Evolutionary conservation across 805 yeast species (phyloP).

Genomic region (Saccharomycopsis selenospora): DNA sequence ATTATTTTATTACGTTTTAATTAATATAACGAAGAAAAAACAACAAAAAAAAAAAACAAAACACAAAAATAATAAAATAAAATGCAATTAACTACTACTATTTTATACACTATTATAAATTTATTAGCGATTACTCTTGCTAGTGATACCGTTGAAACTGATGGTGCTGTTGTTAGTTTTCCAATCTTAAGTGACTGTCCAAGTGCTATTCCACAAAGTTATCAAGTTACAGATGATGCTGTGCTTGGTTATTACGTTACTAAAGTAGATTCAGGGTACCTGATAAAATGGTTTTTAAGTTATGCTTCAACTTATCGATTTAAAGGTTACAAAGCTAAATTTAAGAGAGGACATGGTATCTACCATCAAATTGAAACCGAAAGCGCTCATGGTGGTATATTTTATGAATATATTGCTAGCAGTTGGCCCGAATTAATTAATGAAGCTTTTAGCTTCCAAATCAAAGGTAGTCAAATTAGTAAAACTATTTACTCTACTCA

Average conservation of each 20-base stretch:
- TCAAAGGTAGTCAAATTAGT: background rate
- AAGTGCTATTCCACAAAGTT: slow-evolving; percentile 7
- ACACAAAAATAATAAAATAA: background rate
- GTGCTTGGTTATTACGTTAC: slow-evolving; percentile 15
- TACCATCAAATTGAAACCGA: slow-evolving; percentile 8
- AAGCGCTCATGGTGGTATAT: slow-evolving; percentile 12
- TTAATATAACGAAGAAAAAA: too few species aligned
- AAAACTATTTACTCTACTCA: background rate
- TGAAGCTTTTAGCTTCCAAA: slow-evolving; percentile 2
- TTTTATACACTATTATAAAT: background rate
- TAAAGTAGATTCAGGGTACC: slow-evolving; percentile 2
- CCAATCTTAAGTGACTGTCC: slow-evolving; percentile 12
- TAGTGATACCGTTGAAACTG: background rate
- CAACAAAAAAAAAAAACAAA: too few species aligned
- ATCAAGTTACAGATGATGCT: slow-evolving; percentile 7
- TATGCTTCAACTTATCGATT: slow-evolving; percentile 2
- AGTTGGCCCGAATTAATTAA: slow-evolving; percentile 5
- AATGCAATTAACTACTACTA: background rate
- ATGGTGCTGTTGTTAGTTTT: slow-evolving; percentile 4
- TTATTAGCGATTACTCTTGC: background rate
- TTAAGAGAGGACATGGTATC: slow-evolving; percentile 3
- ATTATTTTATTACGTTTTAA: too few species aligned
- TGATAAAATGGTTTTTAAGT: slow-evolving; percentile 17
- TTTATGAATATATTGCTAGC: slow-evolving; percentile 6
- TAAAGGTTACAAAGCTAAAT: slow-evolving; percentile 1